Base-by-base conservation (phyloP, 1,284 basidiomycete species). In the Afroboletus lepidellus region DNA sequence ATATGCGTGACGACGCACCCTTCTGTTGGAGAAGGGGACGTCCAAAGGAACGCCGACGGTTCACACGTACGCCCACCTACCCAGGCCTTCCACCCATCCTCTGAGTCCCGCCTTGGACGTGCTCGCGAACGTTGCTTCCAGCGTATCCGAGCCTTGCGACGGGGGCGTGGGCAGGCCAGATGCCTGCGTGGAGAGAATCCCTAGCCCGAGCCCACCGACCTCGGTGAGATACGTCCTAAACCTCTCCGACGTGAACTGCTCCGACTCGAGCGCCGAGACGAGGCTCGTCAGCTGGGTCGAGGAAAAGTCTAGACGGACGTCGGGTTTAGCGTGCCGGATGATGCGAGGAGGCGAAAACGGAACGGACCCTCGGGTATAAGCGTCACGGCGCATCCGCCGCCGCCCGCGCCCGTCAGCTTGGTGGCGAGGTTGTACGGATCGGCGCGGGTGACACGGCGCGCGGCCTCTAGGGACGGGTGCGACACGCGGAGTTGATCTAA, bases 401-500 rank as follows among this genome's bases (percentile, higher is more conserved):
- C 97, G n/a, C 97, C 97, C 3, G 97, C 96, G 37, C 97, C 97
- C 3, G 97, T 99, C 49, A 99, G 74, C 76, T 99, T 99, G n/a
- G 96, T 98, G 59, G 86, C 85, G 43, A 99, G 76, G 7, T 73
- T 74, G 71, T 87, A 90, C 8, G 85, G 85, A 56, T 74, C 64
- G 15, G 75, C 74, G 5, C 76, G 72, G 0, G 94, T 93, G 61
- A 80, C 84, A 29, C 77, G 73, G 49, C 87, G 84, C 61, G 98
- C 94, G 36, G 78, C 74, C 71, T 99, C 97, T 46, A 99, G 75
- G 1, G 87, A 75, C 5, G 91, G 84, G 70, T 99, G 97, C 1
- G 92, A 94, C 23, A 99, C 97, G n/a, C 89, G 91, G n/a, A 99
- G 79, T 12, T 83, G 77, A 30, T 87, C 85, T 16, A 99, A 84